Conservation (phyloP, 148 eudicot species). For the Dysphania ambrosioides region DNA sequence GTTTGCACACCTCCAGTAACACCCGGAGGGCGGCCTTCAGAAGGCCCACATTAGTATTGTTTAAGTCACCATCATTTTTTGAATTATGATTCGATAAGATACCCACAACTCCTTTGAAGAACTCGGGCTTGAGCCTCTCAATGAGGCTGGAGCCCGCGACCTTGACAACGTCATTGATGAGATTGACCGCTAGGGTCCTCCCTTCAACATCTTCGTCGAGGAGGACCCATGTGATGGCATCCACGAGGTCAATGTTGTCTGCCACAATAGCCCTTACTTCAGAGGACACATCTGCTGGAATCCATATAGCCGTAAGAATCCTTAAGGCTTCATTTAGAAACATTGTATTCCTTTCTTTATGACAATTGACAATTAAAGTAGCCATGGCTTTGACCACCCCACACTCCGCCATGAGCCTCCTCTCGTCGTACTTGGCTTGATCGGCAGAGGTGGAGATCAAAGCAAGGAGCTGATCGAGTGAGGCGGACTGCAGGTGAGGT, state of each 20-base stretch:
- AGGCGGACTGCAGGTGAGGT: slow-evolving; percentile 15
- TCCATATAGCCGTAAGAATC: slow-evolving; percentile 37
- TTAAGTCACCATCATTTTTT: neutral
- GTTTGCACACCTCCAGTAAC: slow-evolving; percentile 31
- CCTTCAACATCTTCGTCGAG: neutral
- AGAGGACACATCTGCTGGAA: neutral
- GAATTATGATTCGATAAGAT: slow-evolving; percentile 12
- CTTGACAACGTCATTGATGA: slow-evolving; percentile 27
- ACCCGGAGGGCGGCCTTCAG: slow-evolving; percentile 34
- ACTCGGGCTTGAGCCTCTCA: slow-evolving; percentile 34
- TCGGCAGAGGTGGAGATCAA: slow-evolving; percentile 29
- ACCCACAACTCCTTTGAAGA: slow-evolving; percentile 33
- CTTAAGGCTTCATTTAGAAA: slow-evolving; percentile 36
- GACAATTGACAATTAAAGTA: slow-evolving; percentile 26
- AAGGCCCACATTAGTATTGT: neutral
- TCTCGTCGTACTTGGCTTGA: slow-evolving; percentile 32
- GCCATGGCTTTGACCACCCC: slow-evolving; percentile 46
- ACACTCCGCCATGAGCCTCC: slow-evolving; percentile 34
- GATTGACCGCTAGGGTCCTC: slow-evolving; percentile 25
- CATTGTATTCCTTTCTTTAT: slow-evolving; percentile 15
- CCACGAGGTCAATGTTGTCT: slow-evolving; percentile 33
- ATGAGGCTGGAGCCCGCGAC: slow-evolving; percentile 30
- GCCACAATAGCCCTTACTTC: slow-evolving; percentile 26
- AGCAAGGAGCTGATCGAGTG: slow-evolving; percentile 28
- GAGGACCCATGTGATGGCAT: slow-evolving; percentile 49